Base-by-base conservation (phyloP, 2,329 filamentous ascomycete species). In the Botrytis fragariae region DNA sequence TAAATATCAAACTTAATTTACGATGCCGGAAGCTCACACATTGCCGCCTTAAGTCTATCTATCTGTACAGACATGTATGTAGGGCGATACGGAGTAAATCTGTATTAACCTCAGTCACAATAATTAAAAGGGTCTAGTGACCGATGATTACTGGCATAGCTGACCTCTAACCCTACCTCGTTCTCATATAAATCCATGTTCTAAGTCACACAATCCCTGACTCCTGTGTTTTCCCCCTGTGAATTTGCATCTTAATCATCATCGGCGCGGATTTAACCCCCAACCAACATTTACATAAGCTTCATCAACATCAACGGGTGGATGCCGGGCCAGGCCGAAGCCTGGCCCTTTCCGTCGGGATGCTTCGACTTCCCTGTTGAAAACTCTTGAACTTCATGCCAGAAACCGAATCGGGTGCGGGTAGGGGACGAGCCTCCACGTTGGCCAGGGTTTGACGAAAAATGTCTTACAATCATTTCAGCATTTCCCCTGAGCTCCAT, bases 391-490 rank as follows among this genome's bases (percentile, higher is more conserved):
- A 35, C 18, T 35, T 65, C 42, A 32, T 57, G 64, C 64, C 45
- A 18, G 25, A 39, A 20, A 29, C 48, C 35, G 25, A 42, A 54
- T 39, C 51, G 20, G 51, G 29, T 42, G 45, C 25, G 16, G 48
- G 25, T 57, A 68, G 45, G 44, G 45, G 25, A n/a, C 37, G 61
- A 65, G 51, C 18, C 22, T 57, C 7, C 10, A 25, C 25, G 45
- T 22, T 42, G 18, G 25, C 48, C 20, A 39, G 39, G 32, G 22
- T 48, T 57, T 68, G 39, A 48, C 29, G 51, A 45, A 61, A 68
- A 35, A 35, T 72, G 62, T 69, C 71, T 72, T 61, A 69, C 39
- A n/a, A 20, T 68, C 20, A 72, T 72, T 57, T 60, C 20, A 59
- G 39, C 16, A 22, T 35, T 45, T 10, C 29, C 54, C 37, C 37